Evolutionary conservation across 1,284 basidiomycete genomes (phyloP).

Genomic region (Coniophora puteana): DNA sequence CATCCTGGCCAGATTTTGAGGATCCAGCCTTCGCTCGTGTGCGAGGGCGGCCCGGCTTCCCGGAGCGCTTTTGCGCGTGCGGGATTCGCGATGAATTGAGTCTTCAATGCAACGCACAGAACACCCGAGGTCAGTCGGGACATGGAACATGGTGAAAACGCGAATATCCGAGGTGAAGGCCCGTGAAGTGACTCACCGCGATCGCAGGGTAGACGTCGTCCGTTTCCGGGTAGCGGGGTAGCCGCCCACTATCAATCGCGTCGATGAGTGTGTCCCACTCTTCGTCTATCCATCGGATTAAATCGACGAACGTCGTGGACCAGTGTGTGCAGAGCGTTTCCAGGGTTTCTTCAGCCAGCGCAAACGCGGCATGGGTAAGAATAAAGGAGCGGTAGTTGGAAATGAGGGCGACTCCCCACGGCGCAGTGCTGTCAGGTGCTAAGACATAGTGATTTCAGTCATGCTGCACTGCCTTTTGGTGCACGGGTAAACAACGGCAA

Average conservation of each 20-base stretch:
- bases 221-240: slow-evolving; percentile 1
- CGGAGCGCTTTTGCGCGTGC: slow-evolving; percentile 13
- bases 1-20: slow-evolving; percentile 10
- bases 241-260: slow-evolving; percentile 3
- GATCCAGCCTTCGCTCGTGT: slow-evolving; percentile 13
- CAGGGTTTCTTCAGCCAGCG: slow-evolving; percentile 3
- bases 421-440: slow-evolving; percentile 3
- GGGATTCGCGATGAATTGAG: slow-evolving; percentile 8
- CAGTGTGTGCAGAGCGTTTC: neutral
- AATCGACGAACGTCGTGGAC: slow-evolving; percentile 2
- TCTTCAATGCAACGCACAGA: no score
- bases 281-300: slow-evolving; percentile 6
- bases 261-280: slow-evolving; percentile 4
- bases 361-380: slow-evolving; percentile 7
- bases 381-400: slow-evolving; percentile 5
- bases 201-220: slow-evolving; percentile 3
- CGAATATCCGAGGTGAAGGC: no score
- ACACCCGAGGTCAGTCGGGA: no score
- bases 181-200: no score
- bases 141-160: no score
- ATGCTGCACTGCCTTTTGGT: no score
- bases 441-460: neutral
- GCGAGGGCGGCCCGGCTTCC: slow-evolving; percentile 13
- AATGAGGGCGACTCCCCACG: slow-evolving; percentile 3
- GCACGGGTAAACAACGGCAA: no score